Evolutionary conservation across 441 rosid species (phyloP), one percentile per base, ranked within the genome.

Genomic region (Euphorbia corollata): DNA sequence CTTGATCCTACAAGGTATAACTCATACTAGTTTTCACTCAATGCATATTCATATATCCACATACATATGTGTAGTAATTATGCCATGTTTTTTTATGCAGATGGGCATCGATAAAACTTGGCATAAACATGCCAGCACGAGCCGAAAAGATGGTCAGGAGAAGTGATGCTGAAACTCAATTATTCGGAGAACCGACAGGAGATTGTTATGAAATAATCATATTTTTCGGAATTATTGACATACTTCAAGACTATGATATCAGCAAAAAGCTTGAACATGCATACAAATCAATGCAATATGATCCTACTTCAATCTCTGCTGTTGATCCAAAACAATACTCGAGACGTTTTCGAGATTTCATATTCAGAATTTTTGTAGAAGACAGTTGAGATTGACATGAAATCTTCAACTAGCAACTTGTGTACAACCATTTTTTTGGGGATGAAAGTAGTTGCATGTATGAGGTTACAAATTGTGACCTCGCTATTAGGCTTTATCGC

Each of bases 241-340:
- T 94, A 69, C 76, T 94, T 32, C 99, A 94, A 75, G 97, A 94
- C 82, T 89, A 94, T 30, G 99, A 94, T 63, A 90, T 91, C 60
- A 91, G 97, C 87, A 94, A 94, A 83, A 94, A 91, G 85, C 92
- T 91, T 59, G 99, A 94, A 82, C 99, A 94, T 68, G 96, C 97
- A 0, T 91, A 87, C 77, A 94, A 94, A 77, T 88, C 99, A 67
- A 86, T 94, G 89, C 99, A 94, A 23, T 87, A 88, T 68, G 98
- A 91, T 76, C 89, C 97, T 0, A 88, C 96, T 45, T 94, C 99
- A 0, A 94, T 94, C 60, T 94, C 99, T 9, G 99, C 99, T 1
- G 99, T 94, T 54, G 98, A 91, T 81, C 99, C 99, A 6, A 94
- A 83, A 81, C 98, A 87, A 68, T 91, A 94, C 73, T 85, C 99